Percentiles rank a stretch among this genome's conserved stretches.
These are phyloP conservation scores for Nigrospora osmanthi DNA, from an alignment of 2,329 filamentous ascomycete species.

Conservation along the genomic window DNA sequence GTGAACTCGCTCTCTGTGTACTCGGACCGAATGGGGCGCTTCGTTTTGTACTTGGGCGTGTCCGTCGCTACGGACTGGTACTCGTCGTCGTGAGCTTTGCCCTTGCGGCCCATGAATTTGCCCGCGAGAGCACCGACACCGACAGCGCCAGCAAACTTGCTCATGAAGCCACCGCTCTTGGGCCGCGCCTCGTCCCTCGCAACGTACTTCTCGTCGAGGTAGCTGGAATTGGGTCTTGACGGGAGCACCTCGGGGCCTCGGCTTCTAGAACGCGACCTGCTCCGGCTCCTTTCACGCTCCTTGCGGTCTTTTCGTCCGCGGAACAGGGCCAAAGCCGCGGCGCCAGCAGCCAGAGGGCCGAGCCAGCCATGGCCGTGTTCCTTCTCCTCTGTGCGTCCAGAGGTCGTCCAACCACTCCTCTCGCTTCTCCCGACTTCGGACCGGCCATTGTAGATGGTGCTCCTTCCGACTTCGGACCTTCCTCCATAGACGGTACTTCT, in stretches of 20 bases:
- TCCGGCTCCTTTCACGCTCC: slow-evolving; percentile 28
- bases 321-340: slow-evolving; percentile 38
- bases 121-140: slow-evolving; percentile 57
- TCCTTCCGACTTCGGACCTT: slow-evolving; percentile 37
- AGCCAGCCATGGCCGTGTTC: slow-evolving; percentile 34
- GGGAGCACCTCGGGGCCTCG: slow-evolving; percentile 39
- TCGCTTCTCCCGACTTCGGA: not conserved
- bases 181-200: slow-evolving; percentile 32
- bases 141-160: slow-evolving; percentile 49
- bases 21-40: slow-evolving; percentile 19
- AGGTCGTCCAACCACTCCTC: slow-evolving; percentile 24
- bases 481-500: slow-evolving; percentile 44
- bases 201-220: slow-evolving; percentile 57
- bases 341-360: slow-evolving; percentile 44
- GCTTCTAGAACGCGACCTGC: slow-evolving; percentile 23
- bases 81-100: slow-evolving; percentile 45
- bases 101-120: slow-evolving; percentile 46
- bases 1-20: slow-evolving; percentile 35
- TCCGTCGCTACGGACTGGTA: slow-evolving; percentile 57
- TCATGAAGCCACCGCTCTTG: slow-evolving; percentile 48
- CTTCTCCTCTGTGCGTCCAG: slow-evolving; percentile 31
- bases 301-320: slow-evolving; percentile 34
- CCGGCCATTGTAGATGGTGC: not conserved
- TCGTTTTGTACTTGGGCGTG: slow-evolving; percentile 40
- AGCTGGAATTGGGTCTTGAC: slow-evolving; percentile 49